Evolutionary conservation across 768 basidiomycete species (phyloP).

Genomic region (Clitopilus hobsonii): DNA sequence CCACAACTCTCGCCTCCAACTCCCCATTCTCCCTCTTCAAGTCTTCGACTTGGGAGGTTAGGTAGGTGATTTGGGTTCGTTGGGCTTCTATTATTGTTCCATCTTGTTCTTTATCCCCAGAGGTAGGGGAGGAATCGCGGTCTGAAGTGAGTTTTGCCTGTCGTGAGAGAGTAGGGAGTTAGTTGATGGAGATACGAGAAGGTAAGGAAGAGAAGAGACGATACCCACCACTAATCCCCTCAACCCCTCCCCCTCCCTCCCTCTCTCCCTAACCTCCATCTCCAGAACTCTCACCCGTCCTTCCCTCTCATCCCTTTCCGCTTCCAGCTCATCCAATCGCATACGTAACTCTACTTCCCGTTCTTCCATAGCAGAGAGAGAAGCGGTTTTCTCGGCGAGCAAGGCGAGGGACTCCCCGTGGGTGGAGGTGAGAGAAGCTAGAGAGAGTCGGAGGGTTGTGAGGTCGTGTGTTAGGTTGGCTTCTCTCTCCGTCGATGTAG

Average conservation of each 20-base stretch:
- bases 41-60: no score
- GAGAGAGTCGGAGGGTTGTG: slow-evolving; percentile 52
- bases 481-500: slow-evolving; percentile 31
- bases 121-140: no score
- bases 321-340: slow-evolving; percentile 3
- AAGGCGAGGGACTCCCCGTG: background rate
- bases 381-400: no score
- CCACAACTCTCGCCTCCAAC: slow-evolving; percentile 28
- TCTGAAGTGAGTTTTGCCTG: no score
- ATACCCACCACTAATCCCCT: slow-evolving; percentile 15
- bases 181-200: no score
- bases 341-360: slow-evolving; percentile 2
- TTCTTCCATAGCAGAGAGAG: slow-evolving; percentile 29
- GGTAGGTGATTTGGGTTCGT: no score
- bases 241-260: slow-evolving; percentile 18
- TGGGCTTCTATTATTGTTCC: slow-evolving; percentile 49
- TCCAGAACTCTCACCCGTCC: background rate
- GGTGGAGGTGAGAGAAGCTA: slow-evolving; percentile 42
- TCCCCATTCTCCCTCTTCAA: slow-evolving; percentile 46
- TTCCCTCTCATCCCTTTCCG: slow-evolving; percentile 21
- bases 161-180: no score
- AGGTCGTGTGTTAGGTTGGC: slow-evolving; percentile 55
- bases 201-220: no score
- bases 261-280: background rate
- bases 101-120: slow-evolving; percentile 54